Evolutionary conservation across 345 rosid species (phyloP), one percentile per base, ranked within the genome.

Genomic region (Xanthoceras sorbifolium): DNA sequence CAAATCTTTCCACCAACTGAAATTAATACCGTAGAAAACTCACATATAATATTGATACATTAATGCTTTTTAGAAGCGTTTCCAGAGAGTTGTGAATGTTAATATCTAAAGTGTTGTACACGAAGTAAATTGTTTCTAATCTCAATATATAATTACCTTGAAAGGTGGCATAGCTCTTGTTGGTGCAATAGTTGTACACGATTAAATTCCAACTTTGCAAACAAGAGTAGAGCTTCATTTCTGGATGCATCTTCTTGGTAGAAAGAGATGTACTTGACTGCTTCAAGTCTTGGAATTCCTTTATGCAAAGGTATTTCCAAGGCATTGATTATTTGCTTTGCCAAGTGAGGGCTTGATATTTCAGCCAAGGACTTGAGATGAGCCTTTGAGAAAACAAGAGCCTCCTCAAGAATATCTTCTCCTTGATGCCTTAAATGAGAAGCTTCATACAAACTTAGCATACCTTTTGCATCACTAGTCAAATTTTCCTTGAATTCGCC

Each of bases 81-180:
- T n/a, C n/a, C n/a, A n/a, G n/a, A n/a, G n/a, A n/a, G n/a, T n/a
- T n/a, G n/a, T n/a, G n/a, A n/a, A n/a, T n/a, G 9, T 6, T 9
- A 38, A 1, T 6, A 38, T 38, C 7, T n/a, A 26, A n/a, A n/a
- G n/a, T n/a, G n/a, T n/a, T n/a, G n/a, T n/a, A n/a, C n/a, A n/a
- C n/a, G n/a, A 64, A 5, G 29, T n/a, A n/a, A 48, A 44, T 26
- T 67, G 72, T 6, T 72, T 52, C 70, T 40, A 12, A 46, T 54
- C 38, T 60, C 42, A 50, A 71, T 78, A 76, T 20, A 1, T 28
- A 61, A 2, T 26, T 61, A 61, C 65, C 65, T 61, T 25, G 29
- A 25, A 0, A 61, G 5, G 3, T 61, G 32, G 31, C 29, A 2
- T 4, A 61, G 31, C 34, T 61, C 65, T 11, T 61, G 65, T 10